Evolutionary conservation across 2,329 filamentous ascomycete genomes (phyloP).

Genomic region (Clarireedia sp.): DNA sequence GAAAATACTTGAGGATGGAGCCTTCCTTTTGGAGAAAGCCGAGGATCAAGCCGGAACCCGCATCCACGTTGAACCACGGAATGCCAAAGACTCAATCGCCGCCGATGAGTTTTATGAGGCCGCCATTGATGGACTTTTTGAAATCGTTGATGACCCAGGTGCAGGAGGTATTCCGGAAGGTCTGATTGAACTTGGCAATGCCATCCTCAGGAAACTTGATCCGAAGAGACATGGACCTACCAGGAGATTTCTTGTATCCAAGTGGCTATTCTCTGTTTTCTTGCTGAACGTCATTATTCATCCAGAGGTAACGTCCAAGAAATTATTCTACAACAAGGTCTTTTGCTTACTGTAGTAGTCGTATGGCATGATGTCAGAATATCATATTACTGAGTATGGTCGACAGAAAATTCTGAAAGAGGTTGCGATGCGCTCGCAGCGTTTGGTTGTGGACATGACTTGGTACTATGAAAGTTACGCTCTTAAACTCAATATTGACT

Average conservation of each 20-base stretch:
- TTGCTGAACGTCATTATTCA: conserved; percentile 76
- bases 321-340: too few relatives aligned
- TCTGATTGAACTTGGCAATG: conserved; percentile 75
- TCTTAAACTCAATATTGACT: background rate
- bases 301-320: conserved; percentile 58
- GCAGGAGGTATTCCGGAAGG: conserved; percentile 79
- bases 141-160: conserved; percentile 77
- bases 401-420: conserved; percentile 74
- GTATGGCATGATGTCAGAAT: conserved; percentile 70
- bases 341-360: conserved; percentile 29
- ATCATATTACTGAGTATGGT: conserved; percentile 86
- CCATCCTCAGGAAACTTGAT: conserved; percentile 71
- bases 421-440: conserved; percentile 72
- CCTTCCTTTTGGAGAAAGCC: conserved; percentile 79
- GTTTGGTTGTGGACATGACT: conserved; percentile 69
- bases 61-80: conserved; percentile 64
- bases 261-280: conserved; percentile 89
- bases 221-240: conserved; percentile 65
- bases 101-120: conserved; percentile 83
- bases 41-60: conserved; percentile 69
- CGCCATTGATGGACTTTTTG: conserved; percentile 74
- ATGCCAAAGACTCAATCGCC: conserved; percentile 70
- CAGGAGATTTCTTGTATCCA: conserved; percentile 75
- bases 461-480: conserved; percentile 34
- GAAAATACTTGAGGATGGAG: conserved; percentile 87